These are phyloP conservation scores for Trichoderma arundinaceum DNA, from an alignment of 2,329 filamentous ascomycete species.

Conservation along the genomic window DNA sequence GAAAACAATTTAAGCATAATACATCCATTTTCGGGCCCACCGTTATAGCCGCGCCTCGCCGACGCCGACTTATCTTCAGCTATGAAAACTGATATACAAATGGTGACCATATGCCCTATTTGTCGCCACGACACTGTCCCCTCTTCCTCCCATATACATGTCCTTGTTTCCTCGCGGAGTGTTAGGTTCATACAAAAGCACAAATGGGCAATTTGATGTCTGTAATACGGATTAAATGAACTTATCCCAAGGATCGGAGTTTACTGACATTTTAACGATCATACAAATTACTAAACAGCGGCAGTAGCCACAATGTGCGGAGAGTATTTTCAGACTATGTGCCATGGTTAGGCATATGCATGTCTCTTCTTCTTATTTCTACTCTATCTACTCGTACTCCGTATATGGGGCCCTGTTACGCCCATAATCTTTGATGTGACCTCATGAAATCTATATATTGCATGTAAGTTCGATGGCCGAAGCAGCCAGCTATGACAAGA, in stretches of 20 bases:
- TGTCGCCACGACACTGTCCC: background rate
- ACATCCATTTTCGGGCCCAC: background rate
- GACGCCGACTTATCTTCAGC: background rate
- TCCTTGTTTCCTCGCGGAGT: no score
- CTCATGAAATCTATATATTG: no score
- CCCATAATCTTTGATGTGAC: no score
- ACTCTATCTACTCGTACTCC: no score
- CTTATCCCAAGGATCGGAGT: background rate
- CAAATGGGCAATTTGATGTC: background rate
- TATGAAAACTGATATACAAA: background rate
- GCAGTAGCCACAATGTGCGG: no score
- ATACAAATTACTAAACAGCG: background rate
- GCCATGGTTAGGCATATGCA: background rate
- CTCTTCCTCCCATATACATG: background rate
- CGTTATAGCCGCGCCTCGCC: background rate
- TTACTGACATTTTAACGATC: background rate
- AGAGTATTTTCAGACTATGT: background rate
- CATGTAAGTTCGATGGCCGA: no score
- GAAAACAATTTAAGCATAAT: constrained; percentile 5
- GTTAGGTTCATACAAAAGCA: background rate
- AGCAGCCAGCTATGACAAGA: no score
- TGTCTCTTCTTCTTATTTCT: background rate
- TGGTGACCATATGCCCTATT: no score
- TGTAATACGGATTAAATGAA: background rate
- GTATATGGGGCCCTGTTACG: no score